Base-by-base conservation (phyloP, 495 filamentous ascomycete genomes). In the Patellaria atrata region DNA sequence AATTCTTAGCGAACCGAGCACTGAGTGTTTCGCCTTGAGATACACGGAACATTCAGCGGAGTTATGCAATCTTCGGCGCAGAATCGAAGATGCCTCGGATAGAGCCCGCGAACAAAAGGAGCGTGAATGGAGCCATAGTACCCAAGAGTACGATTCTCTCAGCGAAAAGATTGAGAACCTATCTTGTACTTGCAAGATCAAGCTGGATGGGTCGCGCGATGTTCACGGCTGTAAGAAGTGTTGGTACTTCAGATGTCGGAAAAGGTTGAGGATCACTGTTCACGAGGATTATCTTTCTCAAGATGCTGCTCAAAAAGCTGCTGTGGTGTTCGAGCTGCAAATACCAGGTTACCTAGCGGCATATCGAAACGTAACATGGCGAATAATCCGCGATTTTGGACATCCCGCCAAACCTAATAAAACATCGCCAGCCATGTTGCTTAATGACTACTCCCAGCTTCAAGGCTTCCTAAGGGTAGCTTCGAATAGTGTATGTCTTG, bases 201-300 rank as follows among this genome's bases (percentile, higher is more conserved):
- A 49, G 19, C 16, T 15, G n/a, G 51, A 49, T 26, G 55, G 23
- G 3, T 55, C 22, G 29, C 59, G 60, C 32, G 38, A 54, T 28
- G 44, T 50, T 23, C 30, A 31, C 1, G 31, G 41, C 2, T 68
- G 63, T 35, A 44, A 11, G 12, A 40, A 60, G 31, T 65, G 58
- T 40, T 50, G 21, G 19, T 28, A 47, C 21, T 32, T 44, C 33
- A 25, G 28, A 2, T n/a, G 52, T 27, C 16, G 57, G 32, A 38
- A 50, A 3, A 22, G 45, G 12, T 39, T 64, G 11, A 18, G 47
- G 1, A 61, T 68, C 14, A 4, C 44, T 33, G 40, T 57, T 20
- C 57, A 68, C 20, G 67, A 71, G 37, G 44, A 58, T 35, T 54
- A 54, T 10, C 53, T 72, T 3, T 68, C 68, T 0, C n/a, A 27